Conservation (phyloP, 345 rosid genomes). For the Rhodomyrtus tomentosa region DNA sequence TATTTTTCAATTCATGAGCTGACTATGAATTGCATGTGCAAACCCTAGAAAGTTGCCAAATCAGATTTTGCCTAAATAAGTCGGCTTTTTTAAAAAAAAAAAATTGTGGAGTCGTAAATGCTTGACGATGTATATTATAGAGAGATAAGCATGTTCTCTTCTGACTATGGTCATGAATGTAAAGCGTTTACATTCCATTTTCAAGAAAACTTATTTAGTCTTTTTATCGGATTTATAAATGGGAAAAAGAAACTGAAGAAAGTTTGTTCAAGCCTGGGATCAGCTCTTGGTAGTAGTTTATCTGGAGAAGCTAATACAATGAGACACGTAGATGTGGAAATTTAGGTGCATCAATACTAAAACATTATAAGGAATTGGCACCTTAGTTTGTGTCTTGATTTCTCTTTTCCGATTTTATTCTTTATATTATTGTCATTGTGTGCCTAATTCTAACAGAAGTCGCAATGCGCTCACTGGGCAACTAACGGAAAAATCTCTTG, state of each 20-base stretch:
- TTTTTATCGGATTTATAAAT: too few relatives aligned
- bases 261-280: background rate
- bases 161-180: background rate
- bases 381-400: background rate
- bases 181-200: background rate
- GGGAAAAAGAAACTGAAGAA: too few relatives aligned
- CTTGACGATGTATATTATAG: background rate
- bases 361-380: background rate
- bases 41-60: background rate
- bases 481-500: background rate
- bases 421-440: too few relatives aligned
- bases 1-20: background rate
- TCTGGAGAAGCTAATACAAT: background rate
- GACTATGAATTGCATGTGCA: background rate
- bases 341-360: background rate
- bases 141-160: too few relatives aligned
- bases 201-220: background rate
- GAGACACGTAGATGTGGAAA: background rate
- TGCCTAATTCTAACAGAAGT: background rate
- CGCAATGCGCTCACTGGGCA: background rate
- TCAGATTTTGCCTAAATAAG: background rate
- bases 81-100: background rate
- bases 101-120: background rate
- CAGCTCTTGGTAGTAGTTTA: background rate
- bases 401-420: too few relatives aligned